Percentiles rank a stretch among this genome's conserved stretches.
phyloP scores from a whole-genome alignment of 768 basidiomycete species.

The Rhodotorula taiwanensis region DNA sequence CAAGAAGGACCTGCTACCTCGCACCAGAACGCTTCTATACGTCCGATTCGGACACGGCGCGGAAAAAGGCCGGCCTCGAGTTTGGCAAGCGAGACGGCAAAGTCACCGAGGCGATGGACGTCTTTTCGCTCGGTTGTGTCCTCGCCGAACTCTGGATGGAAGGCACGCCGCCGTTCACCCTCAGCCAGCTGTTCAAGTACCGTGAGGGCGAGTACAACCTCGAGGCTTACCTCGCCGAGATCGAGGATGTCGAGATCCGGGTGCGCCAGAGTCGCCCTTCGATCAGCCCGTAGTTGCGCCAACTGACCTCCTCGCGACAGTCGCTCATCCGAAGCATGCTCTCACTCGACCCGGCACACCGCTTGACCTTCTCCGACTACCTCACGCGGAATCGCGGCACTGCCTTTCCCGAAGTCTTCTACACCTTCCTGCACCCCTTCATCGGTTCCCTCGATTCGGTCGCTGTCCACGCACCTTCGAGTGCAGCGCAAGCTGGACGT shows the following conservation, averaged over 20 bases:
- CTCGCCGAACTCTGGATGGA: slow-evolving; percentile 93
- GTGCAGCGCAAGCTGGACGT: background rate
- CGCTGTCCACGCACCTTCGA: background rate
- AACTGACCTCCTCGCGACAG: slow-evolving; percentile 53
- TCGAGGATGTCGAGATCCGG: slow-evolving; percentile 73
- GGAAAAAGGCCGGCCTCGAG: slow-evolving; percentile 57
- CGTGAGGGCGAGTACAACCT: slow-evolving; percentile 64
- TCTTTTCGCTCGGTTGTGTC: slow-evolving; percentile 90
- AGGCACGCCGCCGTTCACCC: slow-evolving; percentile 82
- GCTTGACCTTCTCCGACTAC: slow-evolving; percentile 75
- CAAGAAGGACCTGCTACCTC: slow-evolving; percentile 85
- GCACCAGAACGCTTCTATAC: slow-evolving; percentile 94
- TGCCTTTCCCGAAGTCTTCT: slow-evolving; percentile 87
- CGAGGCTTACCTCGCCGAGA: slow-evolving; percentile 58
- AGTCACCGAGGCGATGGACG: slow-evolving; percentile 94
- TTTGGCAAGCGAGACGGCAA: slow-evolving; percentile 63
- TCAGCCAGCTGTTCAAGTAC: slow-evolving; percentile 93
- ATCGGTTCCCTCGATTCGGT: slow-evolving; percentile 48
- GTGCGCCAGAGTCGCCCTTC: slow-evolving; percentile 53
- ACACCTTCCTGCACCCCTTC: slow-evolving; percentile 88
- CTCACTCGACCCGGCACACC: slow-evolving; percentile 61
- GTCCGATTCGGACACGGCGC: slow-evolving; percentile 64
- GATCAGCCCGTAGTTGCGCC: background rate
- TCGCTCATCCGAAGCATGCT: slow-evolving; percentile 85
- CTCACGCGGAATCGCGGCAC: slow-evolving; percentile 66